phyloP scores from a whole-genome alignment of 1,284 basidiomycete species.

The Crepidotus sp. region DNA sequence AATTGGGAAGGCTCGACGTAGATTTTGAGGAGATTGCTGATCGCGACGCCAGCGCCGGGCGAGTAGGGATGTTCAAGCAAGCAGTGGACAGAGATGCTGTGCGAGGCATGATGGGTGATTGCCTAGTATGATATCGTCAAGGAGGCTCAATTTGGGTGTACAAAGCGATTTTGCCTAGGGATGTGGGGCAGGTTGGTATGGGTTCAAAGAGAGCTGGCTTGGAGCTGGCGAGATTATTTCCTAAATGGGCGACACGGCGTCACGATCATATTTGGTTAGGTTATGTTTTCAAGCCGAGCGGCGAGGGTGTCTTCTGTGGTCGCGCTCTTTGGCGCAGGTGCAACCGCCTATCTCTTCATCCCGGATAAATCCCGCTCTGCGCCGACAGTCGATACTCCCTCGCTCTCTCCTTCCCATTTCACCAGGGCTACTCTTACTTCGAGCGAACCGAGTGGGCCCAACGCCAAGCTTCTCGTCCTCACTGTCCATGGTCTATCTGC shows the following conservation, averaged over 20 bases:
- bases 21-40: neutral
- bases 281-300: neutral
- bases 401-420: conserved; percentile 54
- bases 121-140: neutral
- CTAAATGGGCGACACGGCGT: conserved; percentile 9
- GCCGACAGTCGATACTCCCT: conserved; percentile 26
- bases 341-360: conserved; percentile 42
- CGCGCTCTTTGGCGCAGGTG: conserved; percentile 28
- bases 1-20: neutral
- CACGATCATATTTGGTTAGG: neutral
- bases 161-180: conserved; percentile 2
- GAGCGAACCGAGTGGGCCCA: conserved; percentile 39
- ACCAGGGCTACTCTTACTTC: conserved; percentile 52
- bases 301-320: conserved; percentile 12
- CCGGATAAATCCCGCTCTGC: conserved; percentile 36
- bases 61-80: conserved; percentile 6
- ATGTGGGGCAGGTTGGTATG: conserved; percentile 2
- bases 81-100: neutral
- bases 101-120: neutral
- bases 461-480: conserved; percentile 57
- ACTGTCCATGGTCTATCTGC: conserved; percentile 26
- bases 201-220: neutral
- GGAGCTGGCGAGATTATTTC: neutral
- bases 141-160: neutral
- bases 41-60: neutral